phyloP scores from a whole-genome alignment of 106 monocot species.

The Allium cepa region DNA sequence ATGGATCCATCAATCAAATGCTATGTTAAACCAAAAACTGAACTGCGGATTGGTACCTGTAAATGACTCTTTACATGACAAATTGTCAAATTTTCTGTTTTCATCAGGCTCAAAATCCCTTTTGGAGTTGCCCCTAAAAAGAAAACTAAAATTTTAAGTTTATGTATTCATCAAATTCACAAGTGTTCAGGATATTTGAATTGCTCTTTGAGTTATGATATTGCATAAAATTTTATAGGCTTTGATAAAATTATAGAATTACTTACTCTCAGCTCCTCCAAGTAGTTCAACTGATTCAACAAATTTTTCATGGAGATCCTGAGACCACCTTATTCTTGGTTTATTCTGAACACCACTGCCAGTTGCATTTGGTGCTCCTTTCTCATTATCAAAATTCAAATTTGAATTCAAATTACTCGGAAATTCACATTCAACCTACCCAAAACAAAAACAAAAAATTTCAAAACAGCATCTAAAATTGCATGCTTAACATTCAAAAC shows the following conservation, averaged over 20 bases:
- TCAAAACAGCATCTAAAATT: neutral
- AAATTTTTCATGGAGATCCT: slow-evolving; percentile 58
- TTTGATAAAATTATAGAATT: neutral
- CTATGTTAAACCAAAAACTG: too few relatives aligned
- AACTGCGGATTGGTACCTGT: slow-evolving; percentile 31
- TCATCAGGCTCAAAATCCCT: slow-evolving; percentile 57
- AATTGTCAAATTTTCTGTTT: slow-evolving; percentile 43
- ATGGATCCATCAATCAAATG: too few relatives aligned
- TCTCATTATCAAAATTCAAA: slow-evolving; percentile 16
- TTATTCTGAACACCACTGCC: slow-evolving; percentile 18
- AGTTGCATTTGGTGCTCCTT: slow-evolving; percentile 1
- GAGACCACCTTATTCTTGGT: slow-evolving; percentile 68
- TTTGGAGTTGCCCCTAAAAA: slow-evolving; percentile 65
- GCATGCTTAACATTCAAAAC: neutral
- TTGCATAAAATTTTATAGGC: too few relatives aligned
- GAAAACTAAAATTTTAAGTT: neutral
- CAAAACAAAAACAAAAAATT: neutral
- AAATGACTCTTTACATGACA: slow-evolving; percentile 72
- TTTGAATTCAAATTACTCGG: slow-evolving; percentile 10
- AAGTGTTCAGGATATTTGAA: too few relatives aligned
- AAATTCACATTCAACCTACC: slow-evolving; percentile 26
- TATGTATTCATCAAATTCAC: neutral
- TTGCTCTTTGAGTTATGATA: too few relatives aligned
- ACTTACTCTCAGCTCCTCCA: slow-evolving; percentile 69
- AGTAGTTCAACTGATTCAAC: slow-evolving; percentile 49